A percentile compares a stretch with the other conserved stretches of the same genome.
These are phyloP conservation scores for Yamagishiella unicocca DNA, from an alignment of 139 green algal genomes.

Conservation along the genomic window DNA sequence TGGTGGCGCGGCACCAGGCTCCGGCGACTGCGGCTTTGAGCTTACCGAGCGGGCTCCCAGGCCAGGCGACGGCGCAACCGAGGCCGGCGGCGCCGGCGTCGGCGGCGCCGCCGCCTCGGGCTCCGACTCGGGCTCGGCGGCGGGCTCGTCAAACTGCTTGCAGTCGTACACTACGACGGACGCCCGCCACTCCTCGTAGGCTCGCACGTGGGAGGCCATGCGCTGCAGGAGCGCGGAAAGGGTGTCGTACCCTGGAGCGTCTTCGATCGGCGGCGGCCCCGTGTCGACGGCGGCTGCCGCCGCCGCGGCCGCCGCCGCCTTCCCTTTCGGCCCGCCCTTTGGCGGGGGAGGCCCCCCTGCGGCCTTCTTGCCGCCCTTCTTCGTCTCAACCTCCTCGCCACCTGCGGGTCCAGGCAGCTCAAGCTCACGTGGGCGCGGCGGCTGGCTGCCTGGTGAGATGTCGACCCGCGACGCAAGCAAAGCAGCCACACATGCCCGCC, in stretches of 20 bases:
- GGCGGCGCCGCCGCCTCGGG: background rate
- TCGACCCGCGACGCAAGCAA: no score
- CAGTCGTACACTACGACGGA: conserved; percentile 56
- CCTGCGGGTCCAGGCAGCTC: background rate
- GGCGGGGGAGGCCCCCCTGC: background rate
- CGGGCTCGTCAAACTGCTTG: background rate
- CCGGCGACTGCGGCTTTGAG: background rate
- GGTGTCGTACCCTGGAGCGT: conserved; percentile 52
- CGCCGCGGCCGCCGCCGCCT: conserved; percentile 38
- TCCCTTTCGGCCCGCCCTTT: conserved; percentile 30
- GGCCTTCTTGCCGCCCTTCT: conserved; percentile 15
- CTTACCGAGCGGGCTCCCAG: no score
- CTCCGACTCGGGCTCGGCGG: background rate
- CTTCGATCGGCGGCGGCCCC: background rate
- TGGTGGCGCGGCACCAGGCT: background rate
- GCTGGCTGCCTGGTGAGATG: no score
- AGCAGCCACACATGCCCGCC: no score
- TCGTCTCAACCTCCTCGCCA: background rate
- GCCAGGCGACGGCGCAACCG: background rate
- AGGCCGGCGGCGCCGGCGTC: background rate
- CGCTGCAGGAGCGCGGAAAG: conserved; percentile 42
- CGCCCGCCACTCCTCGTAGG: conserved; percentile 66
- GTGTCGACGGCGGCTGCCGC: background rate
- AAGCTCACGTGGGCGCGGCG: no score
- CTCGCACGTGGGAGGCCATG: conserved; percentile 40